Conservation (phyloP, 495 filamentous ascomycete genomes). For the Lophiostoma macrostomum region DNA sequence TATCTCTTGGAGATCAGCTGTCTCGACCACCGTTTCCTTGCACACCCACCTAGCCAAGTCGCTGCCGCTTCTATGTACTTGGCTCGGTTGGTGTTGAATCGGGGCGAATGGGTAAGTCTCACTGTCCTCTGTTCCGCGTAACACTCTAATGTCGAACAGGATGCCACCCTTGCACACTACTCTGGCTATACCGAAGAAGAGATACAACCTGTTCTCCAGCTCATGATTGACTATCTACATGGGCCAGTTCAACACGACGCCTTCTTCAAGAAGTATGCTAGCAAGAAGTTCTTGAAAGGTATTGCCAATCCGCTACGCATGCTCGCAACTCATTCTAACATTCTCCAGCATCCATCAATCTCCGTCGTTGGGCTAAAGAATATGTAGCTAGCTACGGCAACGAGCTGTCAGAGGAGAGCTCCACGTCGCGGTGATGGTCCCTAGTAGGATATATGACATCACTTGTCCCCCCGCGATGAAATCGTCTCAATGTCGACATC, state of each 20-base stretch:
- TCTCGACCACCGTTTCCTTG: conserved; percentile 88
- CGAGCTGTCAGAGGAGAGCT: conserved; percentile 8
- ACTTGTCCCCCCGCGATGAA: too few species aligned
- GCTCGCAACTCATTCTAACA: conserved; percentile 2
- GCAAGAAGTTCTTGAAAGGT: conserved; percentile 97
- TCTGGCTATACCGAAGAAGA: conserved; percentile 90
- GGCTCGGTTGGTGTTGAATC: conserved; percentile 80
- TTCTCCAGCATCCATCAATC: conserved; percentile 76
- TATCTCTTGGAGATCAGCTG: conserved; percentile 98
- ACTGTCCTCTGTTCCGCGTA: not conserved
- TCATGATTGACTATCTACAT: conserved; percentile 94
- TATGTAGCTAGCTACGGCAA: conserved; percentile 31
- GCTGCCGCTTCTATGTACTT: conserved; percentile 94
- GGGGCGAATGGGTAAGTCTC: conserved; percentile 79
- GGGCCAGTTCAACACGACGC: conserved; percentile 88
- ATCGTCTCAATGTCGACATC: too few species aligned
- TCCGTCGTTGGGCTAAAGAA: conserved; percentile 89
- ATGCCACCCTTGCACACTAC: conserved; percentile 86
- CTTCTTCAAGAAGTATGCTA: conserved; percentile 99
- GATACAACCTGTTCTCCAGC: conserved; percentile 82
- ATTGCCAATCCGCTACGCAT: conserved; percentile 2
- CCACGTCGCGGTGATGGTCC: conserved; percentile 9
- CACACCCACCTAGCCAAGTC: conserved; percentile 79
- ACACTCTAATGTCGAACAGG: conserved; percentile 50
- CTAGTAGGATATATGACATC: too few species aligned